Conservation (phyloP, 257 asterid species). For the Mentha longifolia region DNA sequence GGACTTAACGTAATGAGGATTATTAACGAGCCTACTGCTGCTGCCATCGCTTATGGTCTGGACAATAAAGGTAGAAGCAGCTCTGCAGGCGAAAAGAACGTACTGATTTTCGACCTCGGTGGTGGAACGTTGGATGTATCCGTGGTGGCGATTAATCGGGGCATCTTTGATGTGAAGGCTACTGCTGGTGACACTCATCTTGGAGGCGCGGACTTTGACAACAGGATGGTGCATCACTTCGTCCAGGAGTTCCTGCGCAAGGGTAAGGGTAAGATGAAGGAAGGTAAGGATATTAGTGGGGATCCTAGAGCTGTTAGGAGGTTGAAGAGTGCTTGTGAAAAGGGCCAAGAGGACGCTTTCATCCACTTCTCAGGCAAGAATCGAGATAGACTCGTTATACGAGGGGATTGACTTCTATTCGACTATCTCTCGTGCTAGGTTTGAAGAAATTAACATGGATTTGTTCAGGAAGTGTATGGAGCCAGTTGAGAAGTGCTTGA, state of each 20-base stretch:
- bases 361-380: not conserved
- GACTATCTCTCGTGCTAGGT: not conserved
- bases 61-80: no score
- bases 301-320: not conserved
- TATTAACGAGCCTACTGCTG: no score
- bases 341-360: constrained; percentile 2
- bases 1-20: no score
- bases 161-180: no score
- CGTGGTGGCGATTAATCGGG: no score
- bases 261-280: not conserved
- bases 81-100: no score
- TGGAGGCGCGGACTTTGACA: constrained; percentile 10
- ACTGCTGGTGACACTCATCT: not conserved
- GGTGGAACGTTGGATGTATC: no score
- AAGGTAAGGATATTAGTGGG: not conserved
- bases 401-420: not conserved
- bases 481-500: not conserved
- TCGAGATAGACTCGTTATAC: not conserved
- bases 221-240: constrained; percentile 3
- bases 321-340: not conserved
- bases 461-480: not conserved
- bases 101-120: no score
- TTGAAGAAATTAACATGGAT: not conserved
- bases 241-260: not conserved
- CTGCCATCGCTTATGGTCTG: no score